phyloP scores from a whole-genome alignment of 805 yeast species.

The Barnettozyma vustinii region DNA sequence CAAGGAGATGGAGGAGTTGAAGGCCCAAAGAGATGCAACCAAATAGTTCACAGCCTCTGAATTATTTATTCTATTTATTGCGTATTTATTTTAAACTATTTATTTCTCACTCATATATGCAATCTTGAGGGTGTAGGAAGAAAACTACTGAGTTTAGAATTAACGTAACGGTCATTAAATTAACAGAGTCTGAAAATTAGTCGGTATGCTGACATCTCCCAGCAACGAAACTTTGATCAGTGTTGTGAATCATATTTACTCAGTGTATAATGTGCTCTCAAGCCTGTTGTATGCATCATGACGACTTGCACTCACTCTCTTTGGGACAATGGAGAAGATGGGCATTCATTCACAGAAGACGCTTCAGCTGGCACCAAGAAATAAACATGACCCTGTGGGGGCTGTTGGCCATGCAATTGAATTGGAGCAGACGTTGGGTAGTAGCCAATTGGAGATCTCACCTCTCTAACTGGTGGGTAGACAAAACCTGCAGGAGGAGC shows the following conservation, averaged over 20 bases:
- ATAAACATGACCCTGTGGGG: not conserved
- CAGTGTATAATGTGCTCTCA: not conserved
- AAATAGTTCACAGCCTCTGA: not conserved
- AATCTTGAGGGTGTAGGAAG: not conserved
- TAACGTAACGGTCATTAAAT: not conserved
- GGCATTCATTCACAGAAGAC: not conserved
- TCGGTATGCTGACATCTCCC: no score
- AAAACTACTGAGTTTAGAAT: not conserved
- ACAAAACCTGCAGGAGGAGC: not conserved
- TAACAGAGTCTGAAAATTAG: not conserved
- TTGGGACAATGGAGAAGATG: not conserved
- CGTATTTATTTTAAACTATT: constrained; percentile 5
- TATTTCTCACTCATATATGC: constrained; percentile 5
- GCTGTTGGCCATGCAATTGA: not conserved
- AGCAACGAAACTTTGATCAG: no score
- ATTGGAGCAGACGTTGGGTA: not conserved
- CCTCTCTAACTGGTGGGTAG: not conserved
- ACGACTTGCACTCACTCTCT: not conserved
- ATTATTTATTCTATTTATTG: constrained; percentile 3
- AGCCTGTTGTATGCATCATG: not conserved
- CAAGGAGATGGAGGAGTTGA: constrained; percentile 57
- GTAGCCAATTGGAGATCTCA: not conserved
- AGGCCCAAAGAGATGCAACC: constrained; percentile 26
- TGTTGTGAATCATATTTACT: not conserved
- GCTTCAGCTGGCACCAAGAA: not conserved